Evolutionary conservation across 768 basidiomycete genomes (phyloP).

Genomic region (Crucibulum laeve): DNA sequence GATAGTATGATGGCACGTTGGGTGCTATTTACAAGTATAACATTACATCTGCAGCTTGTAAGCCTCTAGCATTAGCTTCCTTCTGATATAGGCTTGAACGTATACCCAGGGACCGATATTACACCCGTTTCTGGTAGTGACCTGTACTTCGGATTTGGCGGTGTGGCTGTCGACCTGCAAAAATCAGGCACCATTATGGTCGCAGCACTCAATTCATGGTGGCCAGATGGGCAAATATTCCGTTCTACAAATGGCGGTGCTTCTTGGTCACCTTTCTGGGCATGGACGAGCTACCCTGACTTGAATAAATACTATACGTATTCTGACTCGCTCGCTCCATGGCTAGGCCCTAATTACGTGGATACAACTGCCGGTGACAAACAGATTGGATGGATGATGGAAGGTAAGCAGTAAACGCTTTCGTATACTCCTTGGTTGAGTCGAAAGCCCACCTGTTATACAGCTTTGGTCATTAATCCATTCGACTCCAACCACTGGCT

Average conservation of each 20-base stretch:
- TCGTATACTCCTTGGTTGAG: neutral
- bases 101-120: constrained; percentile 47
- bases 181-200: constrained; percentile 65
- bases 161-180: constrained; percentile 55
- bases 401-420: constrained; percentile 27
- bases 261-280: constrained; percentile 59
- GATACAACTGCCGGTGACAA: constrained; percentile 37
- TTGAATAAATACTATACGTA: constrained; percentile 51
- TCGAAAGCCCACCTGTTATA: constrained; percentile 1
- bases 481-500: constrained; percentile 69
- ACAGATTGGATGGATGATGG: constrained; percentile 74
- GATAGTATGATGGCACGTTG: constrained; percentile 48
- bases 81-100: neutral
- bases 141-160: constrained; percentile 61
- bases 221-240: constrained; percentile 65
- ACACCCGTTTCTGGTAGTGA: constrained; percentile 57
- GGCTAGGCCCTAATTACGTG: constrained; percentile 49
- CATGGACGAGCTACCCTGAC: constrained; percentile 42
- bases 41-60: constrained; percentile 46
- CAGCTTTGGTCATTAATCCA: constrained; percentile 55
- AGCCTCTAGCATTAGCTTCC: constrained; percentile 4
- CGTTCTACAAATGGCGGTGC: constrained; percentile 54
- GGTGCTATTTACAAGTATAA: constrained; percentile 50
- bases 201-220: constrained; percentile 61
- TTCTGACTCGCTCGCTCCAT: constrained; percentile 52